phyloP scores from a whole-genome alignment of 176 grass and related monocot species.

The Oryza rufipogon region DNA sequence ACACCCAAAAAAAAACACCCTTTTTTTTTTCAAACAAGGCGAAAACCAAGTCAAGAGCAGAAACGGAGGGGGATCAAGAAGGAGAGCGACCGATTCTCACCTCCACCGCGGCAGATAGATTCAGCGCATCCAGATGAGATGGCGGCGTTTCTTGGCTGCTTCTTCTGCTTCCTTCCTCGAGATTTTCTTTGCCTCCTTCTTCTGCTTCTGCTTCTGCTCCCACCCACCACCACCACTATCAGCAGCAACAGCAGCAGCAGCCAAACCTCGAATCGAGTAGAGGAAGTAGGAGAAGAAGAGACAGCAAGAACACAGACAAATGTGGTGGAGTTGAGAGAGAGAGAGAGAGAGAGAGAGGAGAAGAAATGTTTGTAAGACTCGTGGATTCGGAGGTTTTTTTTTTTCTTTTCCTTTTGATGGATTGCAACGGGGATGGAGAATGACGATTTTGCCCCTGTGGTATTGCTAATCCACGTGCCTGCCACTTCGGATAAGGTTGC shows the following conservation, averaged over 20 bases:
- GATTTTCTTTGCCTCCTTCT: background rate
- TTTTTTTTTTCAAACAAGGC: background rate
- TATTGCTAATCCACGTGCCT: background rate
- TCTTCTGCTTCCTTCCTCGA: background rate
- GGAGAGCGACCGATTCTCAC: background rate
- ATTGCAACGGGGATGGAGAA: background rate
- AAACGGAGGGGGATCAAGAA: background rate
- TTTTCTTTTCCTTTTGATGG: background rate
- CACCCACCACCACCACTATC: background rate
- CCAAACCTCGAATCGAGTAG: background rate
- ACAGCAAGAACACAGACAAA: constrained; percentile 24
- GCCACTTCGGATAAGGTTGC: constrained; percentile 4
- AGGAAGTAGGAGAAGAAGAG: background rate
- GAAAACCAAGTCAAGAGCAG: background rate
- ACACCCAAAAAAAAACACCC: background rate
- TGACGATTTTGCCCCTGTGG: background rate
- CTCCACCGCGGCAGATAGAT: background rate
- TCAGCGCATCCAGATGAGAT: constrained; percentile 36
- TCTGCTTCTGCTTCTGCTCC: constrained; percentile 7
- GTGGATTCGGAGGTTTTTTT: constrained; percentile 3
- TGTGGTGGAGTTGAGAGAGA: constrained; percentile 3
- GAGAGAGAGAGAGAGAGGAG: background rate
- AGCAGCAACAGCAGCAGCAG: background rate
- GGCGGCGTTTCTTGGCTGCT: background rate
- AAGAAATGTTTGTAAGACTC: background rate